These are phyloP conservation scores for Xylogone sp. DNA, from an alignment of 2,329 filamentous ascomycete genomes.

Conservation along the genomic window DNA sequence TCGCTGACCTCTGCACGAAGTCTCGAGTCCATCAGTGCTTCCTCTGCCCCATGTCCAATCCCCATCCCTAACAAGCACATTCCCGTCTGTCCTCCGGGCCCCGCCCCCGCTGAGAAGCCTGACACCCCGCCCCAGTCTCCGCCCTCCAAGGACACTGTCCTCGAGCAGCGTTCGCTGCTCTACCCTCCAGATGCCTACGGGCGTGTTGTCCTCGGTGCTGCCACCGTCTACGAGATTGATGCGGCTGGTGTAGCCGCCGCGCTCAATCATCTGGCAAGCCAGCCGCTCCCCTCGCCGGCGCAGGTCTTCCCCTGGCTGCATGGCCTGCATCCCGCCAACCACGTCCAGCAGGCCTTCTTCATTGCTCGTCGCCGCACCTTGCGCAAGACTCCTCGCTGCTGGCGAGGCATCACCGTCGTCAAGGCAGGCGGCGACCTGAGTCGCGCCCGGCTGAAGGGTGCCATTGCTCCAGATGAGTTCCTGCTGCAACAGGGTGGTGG, in stretches of 20 bases:
- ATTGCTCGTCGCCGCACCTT: conserved; percentile 69
- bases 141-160: conserved; percentile 48
- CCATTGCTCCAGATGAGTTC: conserved; percentile 78
- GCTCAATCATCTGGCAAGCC: conserved; percentile 70
- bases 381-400: conserved; percentile 68
- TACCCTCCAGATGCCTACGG: conserved; percentile 67
- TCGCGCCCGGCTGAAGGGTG: conserved; percentile 76
- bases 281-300: conserved; percentile 80
- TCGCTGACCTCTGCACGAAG: conserved; percentile 46
- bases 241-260: conserved; percentile 66
- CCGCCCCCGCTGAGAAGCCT: conserved; percentile 50
- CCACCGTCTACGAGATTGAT: conserved; percentile 69
- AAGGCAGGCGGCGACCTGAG: conserved; percentile 82
- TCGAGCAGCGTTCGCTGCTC: conserved; percentile 64
- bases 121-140: conserved; percentile 66
- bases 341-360: conserved; percentile 88
- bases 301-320: conserved; percentile 95
- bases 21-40: conserved; percentile 43
- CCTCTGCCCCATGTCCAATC: conserved; percentile 49
- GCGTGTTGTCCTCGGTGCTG: conserved; percentile 45
- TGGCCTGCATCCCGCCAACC: conserved; percentile 84
- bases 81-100: conserved; percentile 82
- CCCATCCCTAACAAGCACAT: conserved; percentile 85
- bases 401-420: conserved; percentile 79
- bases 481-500: conserved; percentile 34